Base-by-base conservation (phyloP, 441 rosid species). In the Daphne laureola region DNA sequence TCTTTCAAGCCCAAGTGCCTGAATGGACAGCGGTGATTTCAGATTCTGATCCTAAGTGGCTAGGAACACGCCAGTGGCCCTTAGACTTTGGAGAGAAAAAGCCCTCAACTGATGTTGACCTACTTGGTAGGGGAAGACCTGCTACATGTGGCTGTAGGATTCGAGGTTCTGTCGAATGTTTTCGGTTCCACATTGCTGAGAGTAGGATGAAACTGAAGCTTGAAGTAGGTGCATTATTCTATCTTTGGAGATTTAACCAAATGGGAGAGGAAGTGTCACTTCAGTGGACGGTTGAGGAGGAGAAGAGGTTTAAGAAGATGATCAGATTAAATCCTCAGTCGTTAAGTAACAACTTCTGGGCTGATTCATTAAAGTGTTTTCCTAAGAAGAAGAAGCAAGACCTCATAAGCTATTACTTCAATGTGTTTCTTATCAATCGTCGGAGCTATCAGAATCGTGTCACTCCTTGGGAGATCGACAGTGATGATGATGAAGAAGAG, bases 251-350 rank as follows among this genome's bases (percentile, higher is more conserved):
- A 63, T 77, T 82, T 64, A 45, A 73, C 54, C 59, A 50, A 36
- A 79, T 79, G 89, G 89, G 89, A 3, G 86, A 82, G 73, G 89
- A 82, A 69, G 77, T 75, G 43, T 70, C 78, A 8, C 59, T 79
- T 18, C 61, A 67, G 55, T 82, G 89, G 89, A 77, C 76, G 2
- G 54, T 48, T 17, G 67, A 67, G 65, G 82, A 82, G 53, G 83
- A 77, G 56, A 68, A 71, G 42, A 66, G 46, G 62, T 82, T 82
- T 26, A 79, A 72, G 61, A 27, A 64, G 11, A 61, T 71, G 71
- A 53, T 79, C 17, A 59, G 41, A 4, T 18, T 36, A 25, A 50
- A 64, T 45, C 26, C 65, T 12, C 46, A 62, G 40, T 58, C 67
- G 25, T 62, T 55, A 63, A 44, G 70, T 52, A 12, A 26, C 26